These are phyloP conservation scores for Fusarium pilosicola DNA, from an alignment of 2,329 filamentous ascomycete genomes.

Conservation along the genomic window DNA sequence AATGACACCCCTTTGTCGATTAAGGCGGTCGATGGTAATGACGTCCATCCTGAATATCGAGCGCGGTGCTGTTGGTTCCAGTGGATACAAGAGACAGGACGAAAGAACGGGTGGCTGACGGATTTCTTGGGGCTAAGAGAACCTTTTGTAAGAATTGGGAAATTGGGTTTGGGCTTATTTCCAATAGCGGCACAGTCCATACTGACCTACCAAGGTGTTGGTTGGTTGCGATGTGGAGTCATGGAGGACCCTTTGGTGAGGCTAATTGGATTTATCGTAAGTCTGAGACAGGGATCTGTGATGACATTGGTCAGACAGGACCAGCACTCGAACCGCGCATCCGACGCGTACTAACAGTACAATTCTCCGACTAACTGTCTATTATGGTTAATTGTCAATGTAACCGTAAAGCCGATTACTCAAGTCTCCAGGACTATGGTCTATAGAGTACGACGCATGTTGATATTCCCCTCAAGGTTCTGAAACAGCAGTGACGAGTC, in stretches of 20 bases:
- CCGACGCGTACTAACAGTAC: background rate
- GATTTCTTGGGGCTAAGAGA: background rate
- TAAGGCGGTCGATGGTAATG: background rate
- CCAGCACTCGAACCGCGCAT: background rate
- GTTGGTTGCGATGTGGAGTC: background rate
- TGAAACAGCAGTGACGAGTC: background rate
- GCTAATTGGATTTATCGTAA: background rate
- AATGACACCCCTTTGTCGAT: background rate
- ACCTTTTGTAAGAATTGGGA: background rate
- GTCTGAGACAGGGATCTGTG: background rate
- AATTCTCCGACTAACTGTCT: background rate
- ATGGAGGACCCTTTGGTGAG: background rate
- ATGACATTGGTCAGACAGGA: background rate
- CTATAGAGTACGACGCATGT: background rate
- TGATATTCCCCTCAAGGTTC: background rate
- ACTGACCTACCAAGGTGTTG: background rate
- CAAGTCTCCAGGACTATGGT: fast-evolving
- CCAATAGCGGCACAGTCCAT: background rate
- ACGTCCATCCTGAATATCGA: background rate
- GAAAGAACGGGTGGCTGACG: background rate
- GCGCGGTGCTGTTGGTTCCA: background rate
- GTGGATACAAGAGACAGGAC: background rate
- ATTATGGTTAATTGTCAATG: background rate
- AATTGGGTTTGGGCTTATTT: background rate
- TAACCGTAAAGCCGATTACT: too few relatives aligned